phyloP scores from a whole-genome alignment of 192 early-diverging fungal genomes.

The Paraglomus brasilianum region DNA sequence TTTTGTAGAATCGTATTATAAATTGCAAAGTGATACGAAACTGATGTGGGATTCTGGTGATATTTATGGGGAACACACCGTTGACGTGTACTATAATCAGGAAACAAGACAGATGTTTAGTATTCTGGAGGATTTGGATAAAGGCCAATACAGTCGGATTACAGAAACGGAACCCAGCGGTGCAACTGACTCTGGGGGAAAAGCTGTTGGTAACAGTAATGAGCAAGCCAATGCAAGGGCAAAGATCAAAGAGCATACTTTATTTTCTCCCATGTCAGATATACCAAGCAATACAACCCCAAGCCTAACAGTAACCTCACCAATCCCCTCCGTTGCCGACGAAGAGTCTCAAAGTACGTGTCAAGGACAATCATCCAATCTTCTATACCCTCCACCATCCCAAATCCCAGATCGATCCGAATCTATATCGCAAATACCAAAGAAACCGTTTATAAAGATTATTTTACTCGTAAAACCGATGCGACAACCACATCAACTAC shows the following conservation, averaged over 20 bases:
- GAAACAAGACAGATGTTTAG: constrained; percentile 30
- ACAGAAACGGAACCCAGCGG: neutral
- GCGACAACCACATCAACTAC: constrained; percentile 32
- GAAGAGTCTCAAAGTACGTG: neutral
- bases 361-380: no score
- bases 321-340: constrained; percentile 17
- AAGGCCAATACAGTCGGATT: neutral
- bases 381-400: neutral
- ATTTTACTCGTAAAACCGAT: constrained; percentile 31
- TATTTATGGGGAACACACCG: constrained; percentile 30
- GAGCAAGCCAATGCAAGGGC: neutral
- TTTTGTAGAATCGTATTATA: constrained; percentile 29
- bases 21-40: constrained; percentile 27
- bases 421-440: constrained; percentile 6
- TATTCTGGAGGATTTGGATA: constrained; percentile 26
- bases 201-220: no score
- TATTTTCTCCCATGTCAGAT: no score
- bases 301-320: no score
- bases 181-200: neutral
- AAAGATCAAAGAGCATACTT: no score
- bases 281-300: no score
- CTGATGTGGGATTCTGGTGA: constrained; percentile 23
- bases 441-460: constrained; percentile 26
- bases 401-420: neutral
- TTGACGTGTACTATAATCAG: constrained; percentile 29